Conservation (phyloP, 305 asterid species). For the Solanum hybrid region DNA sequence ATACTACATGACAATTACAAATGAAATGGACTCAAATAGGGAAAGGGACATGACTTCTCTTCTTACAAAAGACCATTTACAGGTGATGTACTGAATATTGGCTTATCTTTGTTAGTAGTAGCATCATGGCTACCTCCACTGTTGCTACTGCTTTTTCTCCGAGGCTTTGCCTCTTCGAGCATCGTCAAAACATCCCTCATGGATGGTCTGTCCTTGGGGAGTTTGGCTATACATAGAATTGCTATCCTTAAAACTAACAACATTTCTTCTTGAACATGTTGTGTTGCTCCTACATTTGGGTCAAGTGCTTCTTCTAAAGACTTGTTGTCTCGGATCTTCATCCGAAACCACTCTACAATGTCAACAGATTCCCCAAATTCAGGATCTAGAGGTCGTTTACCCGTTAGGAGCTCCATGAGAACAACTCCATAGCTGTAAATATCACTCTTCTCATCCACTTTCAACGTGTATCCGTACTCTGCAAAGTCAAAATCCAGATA, state of each 20-base stretch:
- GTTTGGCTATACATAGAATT: conserved; percentile 70
- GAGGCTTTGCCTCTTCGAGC: conserved; percentile 85
- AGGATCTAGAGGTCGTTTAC: conserved; percentile 66
- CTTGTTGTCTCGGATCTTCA: conserved; percentile 42
- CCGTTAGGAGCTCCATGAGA: conserved; percentile 77
- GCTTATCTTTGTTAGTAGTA: conserved; percentile 35
- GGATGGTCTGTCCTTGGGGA: conserved; percentile 79
- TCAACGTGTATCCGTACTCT: conserved; percentile 82
- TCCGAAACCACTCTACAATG: conserved; percentile 65
- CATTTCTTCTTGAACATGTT: conserved; percentile 86
- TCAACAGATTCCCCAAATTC: conserved; percentile 66
- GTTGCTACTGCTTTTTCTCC: conserved; percentile 56
- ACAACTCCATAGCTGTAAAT: conserved; percentile 91
- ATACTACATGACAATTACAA: conserved; percentile 15
- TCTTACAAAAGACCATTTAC: conserved; percentile 40
- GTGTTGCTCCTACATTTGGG: conserved; percentile 50
- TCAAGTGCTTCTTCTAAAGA: conserved; percentile 63
- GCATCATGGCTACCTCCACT: conserved; percentile 14
- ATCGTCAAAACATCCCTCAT: conserved; percentile 83
- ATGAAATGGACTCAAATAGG: conserved; percentile 13
- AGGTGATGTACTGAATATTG: conserved; percentile 63
- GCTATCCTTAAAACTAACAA: conserved; percentile 63
- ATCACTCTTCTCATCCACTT: conserved; percentile 84
- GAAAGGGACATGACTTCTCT: background rate
- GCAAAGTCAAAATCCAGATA: conserved; percentile 16